phyloP scores from a whole-genome alignment of 2,329 filamentous ascomycete genomes.

The Cyphellophora europaea region DNA sequence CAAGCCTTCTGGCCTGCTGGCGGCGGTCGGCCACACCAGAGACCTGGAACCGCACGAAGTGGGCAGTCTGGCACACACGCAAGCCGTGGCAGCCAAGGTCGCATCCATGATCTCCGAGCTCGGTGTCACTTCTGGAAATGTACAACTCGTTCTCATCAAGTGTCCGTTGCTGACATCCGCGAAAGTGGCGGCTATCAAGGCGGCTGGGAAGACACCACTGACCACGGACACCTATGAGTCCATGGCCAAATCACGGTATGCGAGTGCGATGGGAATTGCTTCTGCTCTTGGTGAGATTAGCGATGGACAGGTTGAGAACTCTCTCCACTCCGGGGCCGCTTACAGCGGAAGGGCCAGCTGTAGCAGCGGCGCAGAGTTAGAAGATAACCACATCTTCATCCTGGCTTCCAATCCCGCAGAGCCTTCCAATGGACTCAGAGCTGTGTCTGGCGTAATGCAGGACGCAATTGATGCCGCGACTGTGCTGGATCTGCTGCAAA shows the following conservation, averaged over 20 bases:
- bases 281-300: constrained; percentile 20
- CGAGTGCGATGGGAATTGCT: constrained; percentile 23
- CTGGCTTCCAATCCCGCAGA: constrained; percentile 19
- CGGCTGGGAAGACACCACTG: constrained; percentile 14
- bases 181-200: constrained; percentile 20
- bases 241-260: constrained; percentile 25
- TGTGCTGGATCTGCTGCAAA: constrained; percentile 2
- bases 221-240: constrained; percentile 25
- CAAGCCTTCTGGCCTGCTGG: constrained; percentile 16
- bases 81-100: constrained; percentile 17
- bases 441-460: constrained; percentile 5
- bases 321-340: constrained; percentile 11
- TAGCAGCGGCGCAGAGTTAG: constrained; percentile 24
- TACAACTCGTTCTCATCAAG: constrained; percentile 23
- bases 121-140: constrained; percentile 11
- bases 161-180: constrained; percentile 23
- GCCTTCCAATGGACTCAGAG: neutral
- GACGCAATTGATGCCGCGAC: constrained; percentile 8
- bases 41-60: constrained; percentile 21
- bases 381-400: constrained; percentile 24
- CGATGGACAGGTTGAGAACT: constrained; percentile 13
- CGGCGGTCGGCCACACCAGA: constrained; percentile 21
- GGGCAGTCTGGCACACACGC: constrained; percentile 21
- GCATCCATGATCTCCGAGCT: constrained; percentile 13
- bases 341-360: constrained; percentile 24